phyloP scores from a whole-genome alignment of 305 asterid genomes.

The Andrographis paniculata region DNA sequence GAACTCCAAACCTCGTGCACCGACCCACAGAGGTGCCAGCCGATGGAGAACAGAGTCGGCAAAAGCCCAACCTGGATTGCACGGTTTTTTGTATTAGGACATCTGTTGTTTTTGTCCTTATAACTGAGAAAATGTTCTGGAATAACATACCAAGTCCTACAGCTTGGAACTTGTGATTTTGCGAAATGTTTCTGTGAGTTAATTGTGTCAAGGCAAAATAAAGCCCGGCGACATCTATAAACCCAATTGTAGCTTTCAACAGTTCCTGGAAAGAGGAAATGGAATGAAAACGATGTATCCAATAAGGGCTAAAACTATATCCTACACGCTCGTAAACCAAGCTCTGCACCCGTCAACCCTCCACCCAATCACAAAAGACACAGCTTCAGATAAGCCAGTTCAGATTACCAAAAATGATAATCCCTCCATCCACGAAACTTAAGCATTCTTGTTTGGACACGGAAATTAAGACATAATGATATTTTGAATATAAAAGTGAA shows the following conservation, averaged over 20 bases:
- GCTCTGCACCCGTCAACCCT: too few relatives aligned
- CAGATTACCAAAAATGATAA: too few relatives aligned
- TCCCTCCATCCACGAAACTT: too few relatives aligned
- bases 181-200: slow-evolving; percentile 95
- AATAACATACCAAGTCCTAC: slow-evolving; percentile 76
- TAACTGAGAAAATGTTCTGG: slow-evolving; percentile 8
- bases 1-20: slow-evolving; percentile 95
- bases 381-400: too few relatives aligned
- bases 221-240: slow-evolving; percentile 94
- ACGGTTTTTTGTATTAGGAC: too few relatives aligned
- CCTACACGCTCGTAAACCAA: too few relatives aligned
- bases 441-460: too few relatives aligned
- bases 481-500: too few relatives aligned
- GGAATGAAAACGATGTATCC: background rate
- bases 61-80: slow-evolving; percentile 99
- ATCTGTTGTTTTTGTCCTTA: too few relatives aligned
- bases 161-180: slow-evolving; percentile 95
- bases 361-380: too few relatives aligned
- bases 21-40: slow-evolving; percentile 97
- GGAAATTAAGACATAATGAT: too few relatives aligned
- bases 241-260: slow-evolving; percentile 91
- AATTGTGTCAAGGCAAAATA: slow-evolving; percentile 94
- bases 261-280: slow-evolving; percentile 48
- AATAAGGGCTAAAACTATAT: too few relatives aligned
- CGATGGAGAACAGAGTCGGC: slow-evolving; percentile 95